phyloP scores from a whole-genome alignment of 225 moss, liverwort and hornwort species.

The Antitrichia curtipendula region DNA sequence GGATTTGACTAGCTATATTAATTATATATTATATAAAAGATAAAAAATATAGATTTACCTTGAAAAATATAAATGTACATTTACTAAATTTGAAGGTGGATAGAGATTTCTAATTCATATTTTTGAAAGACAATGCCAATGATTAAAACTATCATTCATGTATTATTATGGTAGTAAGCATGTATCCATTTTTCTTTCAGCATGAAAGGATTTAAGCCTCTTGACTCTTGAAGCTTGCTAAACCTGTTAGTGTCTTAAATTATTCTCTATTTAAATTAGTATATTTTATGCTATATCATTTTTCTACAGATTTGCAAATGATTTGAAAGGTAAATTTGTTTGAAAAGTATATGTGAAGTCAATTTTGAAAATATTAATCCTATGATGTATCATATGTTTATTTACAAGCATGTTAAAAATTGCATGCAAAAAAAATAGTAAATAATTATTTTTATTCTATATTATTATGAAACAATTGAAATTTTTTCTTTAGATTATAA shows the following conservation, averaged over 20 bases:
- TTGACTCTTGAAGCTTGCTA: not conserved
- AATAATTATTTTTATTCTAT: not conserved
- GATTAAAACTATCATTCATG: not conserved
- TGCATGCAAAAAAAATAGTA: not conserved
- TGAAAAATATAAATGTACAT: too few species aligned
- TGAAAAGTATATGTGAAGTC: accelerated
- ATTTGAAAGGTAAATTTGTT: not conserved
- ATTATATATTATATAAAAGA: not conserved
- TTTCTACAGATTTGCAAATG: too few species aligned
- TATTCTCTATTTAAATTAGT: not conserved
- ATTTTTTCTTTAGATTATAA: not conserved
- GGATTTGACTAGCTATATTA: too few species aligned
- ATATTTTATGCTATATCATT: not conserved
- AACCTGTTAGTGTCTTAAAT: not conserved
- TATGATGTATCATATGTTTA: not conserved
- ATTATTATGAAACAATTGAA: accelerated
- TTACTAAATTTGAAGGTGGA: not conserved
- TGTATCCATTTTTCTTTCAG: not conserved
- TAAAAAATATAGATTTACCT: not conserved
- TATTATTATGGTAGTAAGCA: not conserved
- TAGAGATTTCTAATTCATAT: not conserved
- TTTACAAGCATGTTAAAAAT: too few species aligned
- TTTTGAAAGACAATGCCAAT: not conserved
- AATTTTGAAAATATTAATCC: too few species aligned
- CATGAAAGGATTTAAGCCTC: not conserved